Base-by-base conservation (phyloP, 164 flowering plant species). In the grape (Vitis vinifera) region DNA sequence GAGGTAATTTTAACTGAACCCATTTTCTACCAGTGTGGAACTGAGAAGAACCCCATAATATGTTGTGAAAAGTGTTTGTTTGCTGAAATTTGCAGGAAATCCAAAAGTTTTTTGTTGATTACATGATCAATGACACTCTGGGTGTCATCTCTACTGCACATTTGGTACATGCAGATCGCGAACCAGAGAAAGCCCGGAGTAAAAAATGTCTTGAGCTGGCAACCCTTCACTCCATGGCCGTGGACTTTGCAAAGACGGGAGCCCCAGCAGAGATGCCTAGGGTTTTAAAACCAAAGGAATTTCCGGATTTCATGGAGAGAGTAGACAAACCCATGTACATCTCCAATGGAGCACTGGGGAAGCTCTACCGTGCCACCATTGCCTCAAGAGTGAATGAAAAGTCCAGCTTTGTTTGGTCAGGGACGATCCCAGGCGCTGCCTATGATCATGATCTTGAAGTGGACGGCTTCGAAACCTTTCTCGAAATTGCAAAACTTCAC, bases 231-330 rank as follows among this genome's bases (percentile, higher is more conserved):
- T 93, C 97, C 27, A 91, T 89, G 94, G 99, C 97, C 16, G 99
- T 93, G n/a, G 97, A 96, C 77, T 93, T 92, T 76, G 99, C 98
- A 48, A 96, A 96, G 77, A 88, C 94, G 0, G 98, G 99, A 17
- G 91, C 95, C 62, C 94, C 97, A 10, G 98, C 99, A 6, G 95
- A 88, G 82, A 92, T 93, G 97, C 97, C 97, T 15, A 59, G 71
- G 55, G 70, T 58, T 30, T 76, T 96, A 61, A 93, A 81, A 75
- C 98, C 94, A 27, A 85, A 71, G 68, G 92, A 83, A 51, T 93
- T 80, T 69, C 99, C 98, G 6, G 98, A 93, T 80, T 93, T 93
- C 85, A 82, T 93, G 93, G 97, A 89, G 82, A 86, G 97, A 53
- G 73, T 27, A 17, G 95, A 84, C 56, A 87, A 74, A 44, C 83